Evolutionary conservation across 139 green algal genomes (phyloP), one percentile per base, ranked within the genome.

Genomic region (Chlorokybus atmophyticus): DNA sequence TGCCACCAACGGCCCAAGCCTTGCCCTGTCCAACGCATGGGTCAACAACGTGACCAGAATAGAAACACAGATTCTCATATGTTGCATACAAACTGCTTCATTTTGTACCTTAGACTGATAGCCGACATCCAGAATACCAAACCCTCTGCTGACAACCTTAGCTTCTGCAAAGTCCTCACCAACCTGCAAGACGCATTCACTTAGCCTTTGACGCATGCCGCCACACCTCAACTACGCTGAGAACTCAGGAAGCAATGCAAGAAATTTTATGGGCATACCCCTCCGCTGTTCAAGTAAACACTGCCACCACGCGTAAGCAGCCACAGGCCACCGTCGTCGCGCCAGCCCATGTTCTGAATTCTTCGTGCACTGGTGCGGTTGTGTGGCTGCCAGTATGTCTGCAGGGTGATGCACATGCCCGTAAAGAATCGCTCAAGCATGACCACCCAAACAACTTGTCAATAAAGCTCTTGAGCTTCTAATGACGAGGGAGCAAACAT

Each of bases 331-430:
- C 75, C 80, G n/a, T 82, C 66, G 31, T 74, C 73, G 3, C 79
- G 85, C 72, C 79, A 97, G 19, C 89, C 89, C 89, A 97, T 97
- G 79, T 88, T 93, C 59, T 95, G 91, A 27, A 98, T 70, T 23
- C 91, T 81, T 24, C 91, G 75, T n/a, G 81, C 77, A 7, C 67
- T 77, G 31, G 79, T 80, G 24, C 91, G 76, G 81, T 95, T 96
- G 82, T 94, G 89, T 3, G 88, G 89, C 75, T 76, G 51, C 89
- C 89, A 96, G 68, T 79, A 93, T 3, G 73, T 4, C 62, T 81
- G 50, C 21, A 8, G 38, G 14, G 14, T 14, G 38, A 47, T 21
- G 14, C 38, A 47, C 38, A 47, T 17, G 14, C 38, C 38, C 38
- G 17, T 21, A 17, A 21, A 47, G 14, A 47, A n/a, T n/a, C n/a